phyloP scores from a whole-genome alignment of 2,329 filamentous ascomycete genomes.

The Sporothrix dimorphospora region DNA sequence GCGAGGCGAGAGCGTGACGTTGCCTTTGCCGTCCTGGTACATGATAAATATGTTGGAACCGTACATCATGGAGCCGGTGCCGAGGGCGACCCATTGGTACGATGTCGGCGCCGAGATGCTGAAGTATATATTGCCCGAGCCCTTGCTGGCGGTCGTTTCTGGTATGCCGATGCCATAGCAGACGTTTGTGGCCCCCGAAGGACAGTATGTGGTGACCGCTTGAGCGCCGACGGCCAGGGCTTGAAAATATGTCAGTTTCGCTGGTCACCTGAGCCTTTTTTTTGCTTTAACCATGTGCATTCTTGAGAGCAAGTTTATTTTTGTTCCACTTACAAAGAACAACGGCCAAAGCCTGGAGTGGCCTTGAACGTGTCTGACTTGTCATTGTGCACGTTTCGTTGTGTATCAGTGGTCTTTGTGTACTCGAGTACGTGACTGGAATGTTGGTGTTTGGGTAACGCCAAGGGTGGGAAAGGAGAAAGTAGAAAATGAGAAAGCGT shows the following conservation, averaged over 20 bases:
- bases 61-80: slow-evolving; percentile 58
- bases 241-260: slow-evolving; percentile 6
- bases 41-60: slow-evolving; percentile 65
- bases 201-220: slow-evolving; percentile 43
- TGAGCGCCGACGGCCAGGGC: slow-evolving; percentile 23
- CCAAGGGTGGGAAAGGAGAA: background rate
- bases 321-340: slow-evolving; percentile 18
- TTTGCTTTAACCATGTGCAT: background rate
- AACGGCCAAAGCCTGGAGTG: slow-evolving; percentile 6
- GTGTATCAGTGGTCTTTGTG: background rate
- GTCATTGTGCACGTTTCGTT: slow-evolving; percentile 10
- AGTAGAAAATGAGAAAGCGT: background rate
- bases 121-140: slow-evolving; percentile 62
- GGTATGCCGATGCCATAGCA: slow-evolving; percentile 63
- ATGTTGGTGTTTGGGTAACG: background rate
- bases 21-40: slow-evolving; percentile 60
- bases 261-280: background rate
- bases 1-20: slow-evolving; percentile 65
- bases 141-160: slow-evolving; percentile 49
- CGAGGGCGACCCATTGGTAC: slow-evolving; percentile 62
- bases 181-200: slow-evolving; percentile 44
- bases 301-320: background rate
- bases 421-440: background rate
- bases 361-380: background rate
- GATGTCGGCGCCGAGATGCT: slow-evolving; percentile 59